A percentile compares a stretch with the other conserved stretches of the same genome.
Conservation (phyloP, 805 yeast genomes). For the Nadsonia fulvescens region DNA sequence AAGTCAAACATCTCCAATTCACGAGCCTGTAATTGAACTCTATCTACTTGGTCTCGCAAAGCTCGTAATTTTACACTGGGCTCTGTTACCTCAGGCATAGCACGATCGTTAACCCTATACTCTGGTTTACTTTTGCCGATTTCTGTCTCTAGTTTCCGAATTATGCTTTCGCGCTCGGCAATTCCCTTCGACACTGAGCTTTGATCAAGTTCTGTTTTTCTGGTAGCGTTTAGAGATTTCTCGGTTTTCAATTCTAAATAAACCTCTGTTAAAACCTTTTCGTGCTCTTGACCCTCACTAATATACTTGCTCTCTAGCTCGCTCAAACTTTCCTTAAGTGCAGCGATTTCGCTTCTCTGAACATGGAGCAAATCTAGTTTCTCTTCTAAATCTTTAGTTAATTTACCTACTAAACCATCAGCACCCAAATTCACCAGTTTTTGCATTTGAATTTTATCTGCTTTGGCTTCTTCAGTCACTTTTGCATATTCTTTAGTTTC, state of each 20-base stretch:
- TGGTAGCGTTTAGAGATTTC: too few relatives aligned
- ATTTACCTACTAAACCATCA: constrained; percentile 45
- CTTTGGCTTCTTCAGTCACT: constrained; percentile 35
- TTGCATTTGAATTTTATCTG: constrained; percentile 45
- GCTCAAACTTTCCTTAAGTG: constrained; percentile 40
- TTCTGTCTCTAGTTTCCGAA: constrained; percentile 16
- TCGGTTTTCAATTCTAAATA: too few relatives aligned
- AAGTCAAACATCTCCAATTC: constrained; percentile 77
- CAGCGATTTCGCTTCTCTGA: constrained; percentile 44
- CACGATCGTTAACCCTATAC: constrained; percentile 19
- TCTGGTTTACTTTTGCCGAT: constrained; percentile 21
- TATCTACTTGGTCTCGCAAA: constrained; percentile 70
- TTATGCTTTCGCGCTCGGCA: constrained; percentile 17
- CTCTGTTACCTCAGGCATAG: constrained; percentile 21
- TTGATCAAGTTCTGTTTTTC: too few relatives aligned
- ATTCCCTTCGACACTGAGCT: constrained; percentile 13
- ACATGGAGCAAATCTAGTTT: constrained; percentile 38
- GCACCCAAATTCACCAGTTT: constrained; percentile 59
- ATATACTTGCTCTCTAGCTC: constrained; percentile 22
- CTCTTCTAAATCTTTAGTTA: constrained; percentile 45
- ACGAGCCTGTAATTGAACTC: constrained; percentile 66
- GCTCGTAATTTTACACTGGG: constrained; percentile 62
- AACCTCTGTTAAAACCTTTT: too few relatives aligned
- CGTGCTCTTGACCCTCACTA: constrained; percentile 26
- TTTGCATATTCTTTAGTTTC: constrained; percentile 37